These are phyloP conservation scores for Bolboschoenoplectus hybrid DNA, from an alignment of 202 grass and related monocot genomes.

Conservation along the genomic window DNA sequence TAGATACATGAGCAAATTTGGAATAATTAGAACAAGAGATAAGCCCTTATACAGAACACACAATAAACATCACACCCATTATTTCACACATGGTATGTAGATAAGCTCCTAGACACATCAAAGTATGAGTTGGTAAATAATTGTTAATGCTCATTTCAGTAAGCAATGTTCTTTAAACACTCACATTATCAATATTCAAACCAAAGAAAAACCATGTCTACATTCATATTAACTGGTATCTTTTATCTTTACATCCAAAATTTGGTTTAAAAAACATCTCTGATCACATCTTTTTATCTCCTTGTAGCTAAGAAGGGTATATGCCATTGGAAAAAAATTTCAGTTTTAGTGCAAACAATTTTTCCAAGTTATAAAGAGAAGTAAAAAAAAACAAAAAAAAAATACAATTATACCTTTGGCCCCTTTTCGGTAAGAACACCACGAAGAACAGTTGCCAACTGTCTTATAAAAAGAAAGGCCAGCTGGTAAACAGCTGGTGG, in stretches of 20 bases:
- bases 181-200: neutral
- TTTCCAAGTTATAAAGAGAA: neutral
- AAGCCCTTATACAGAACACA: slow-evolving; percentile 42
- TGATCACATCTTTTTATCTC: neutral
- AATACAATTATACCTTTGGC: slow-evolving; percentile 62
- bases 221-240: neutral
- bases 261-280: too few relatives aligned
- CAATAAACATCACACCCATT: slow-evolving; percentile 38
- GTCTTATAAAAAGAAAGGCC: slow-evolving; percentile 96
- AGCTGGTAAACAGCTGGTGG: slow-evolving; percentile 78
- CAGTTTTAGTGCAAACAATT: neutral
- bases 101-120: neutral
- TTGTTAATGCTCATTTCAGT: neutral
- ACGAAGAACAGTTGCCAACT: slow-evolving; percentile 73
- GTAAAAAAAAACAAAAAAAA: neutral
- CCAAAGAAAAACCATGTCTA: neutral
- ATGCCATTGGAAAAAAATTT: neutral
- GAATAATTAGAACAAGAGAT: slow-evolving; percentile 30
- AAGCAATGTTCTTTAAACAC: neutral
- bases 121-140: slow-evolving; percentile 18
- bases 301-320: neutral
- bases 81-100: neutral
- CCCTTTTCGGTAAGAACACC: slow-evolving; percentile 84
- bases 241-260: neutral
- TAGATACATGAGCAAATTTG: slow-evolving; percentile 43